These are phyloP conservation scores for Trametes hirsuta DNA, from an alignment of 1,284 basidiomycete species.

Conservation along the genomic window DNA sequence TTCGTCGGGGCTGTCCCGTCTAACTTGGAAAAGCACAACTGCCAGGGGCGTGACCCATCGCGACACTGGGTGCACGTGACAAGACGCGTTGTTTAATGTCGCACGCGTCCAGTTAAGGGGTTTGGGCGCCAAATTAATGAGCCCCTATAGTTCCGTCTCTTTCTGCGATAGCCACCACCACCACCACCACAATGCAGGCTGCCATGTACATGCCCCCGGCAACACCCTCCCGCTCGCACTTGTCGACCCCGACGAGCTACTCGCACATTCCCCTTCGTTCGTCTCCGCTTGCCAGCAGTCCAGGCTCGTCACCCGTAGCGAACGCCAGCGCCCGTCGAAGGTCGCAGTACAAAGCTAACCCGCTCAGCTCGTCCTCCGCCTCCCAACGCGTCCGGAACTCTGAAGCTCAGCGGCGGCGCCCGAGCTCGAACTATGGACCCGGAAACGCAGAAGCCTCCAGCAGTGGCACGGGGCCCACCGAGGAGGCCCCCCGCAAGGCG, in stretches of 20 bases:
- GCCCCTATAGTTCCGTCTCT: no score
- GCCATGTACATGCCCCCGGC: conserved; percentile 11
- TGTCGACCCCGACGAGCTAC: conserved; percentile 6
- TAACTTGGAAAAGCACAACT: no score
- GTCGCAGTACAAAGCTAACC: conserved; percentile 30
- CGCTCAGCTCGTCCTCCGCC: conserved; percentile 25
- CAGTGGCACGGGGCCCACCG: conserved; percentile 10
- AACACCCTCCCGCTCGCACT: conserved; percentile 11
- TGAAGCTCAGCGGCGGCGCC: conserved; percentile 9
- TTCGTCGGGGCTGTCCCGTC: no score
- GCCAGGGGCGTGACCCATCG: background rate
- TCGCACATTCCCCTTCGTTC: conserved; percentile 27
- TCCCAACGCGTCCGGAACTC: conserved; percentile 14
- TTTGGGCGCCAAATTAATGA: background rate
- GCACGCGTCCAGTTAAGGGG: background rate
- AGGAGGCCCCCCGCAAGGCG: conserved; percentile 45
- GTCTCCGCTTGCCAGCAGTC: conserved; percentile 32
- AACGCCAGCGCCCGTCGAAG: conserved; percentile 30
- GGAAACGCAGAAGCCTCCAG: conserved; percentile 5
- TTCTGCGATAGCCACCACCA: background rate
- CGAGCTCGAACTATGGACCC: conserved; percentile 1
- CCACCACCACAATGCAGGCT: conserved; percentile 15
- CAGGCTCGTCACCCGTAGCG: conserved; percentile 29
- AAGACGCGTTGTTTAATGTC: conserved; percentile 6
- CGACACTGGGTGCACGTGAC: background rate